Percentiles rank a stretch among this genome's conserved stretches.
These are phyloP conservation scores for Trichoderma brevicompactum DNA, from an alignment of 2,329 filamentous ascomycete species.

Conservation along the genomic window DNA sequence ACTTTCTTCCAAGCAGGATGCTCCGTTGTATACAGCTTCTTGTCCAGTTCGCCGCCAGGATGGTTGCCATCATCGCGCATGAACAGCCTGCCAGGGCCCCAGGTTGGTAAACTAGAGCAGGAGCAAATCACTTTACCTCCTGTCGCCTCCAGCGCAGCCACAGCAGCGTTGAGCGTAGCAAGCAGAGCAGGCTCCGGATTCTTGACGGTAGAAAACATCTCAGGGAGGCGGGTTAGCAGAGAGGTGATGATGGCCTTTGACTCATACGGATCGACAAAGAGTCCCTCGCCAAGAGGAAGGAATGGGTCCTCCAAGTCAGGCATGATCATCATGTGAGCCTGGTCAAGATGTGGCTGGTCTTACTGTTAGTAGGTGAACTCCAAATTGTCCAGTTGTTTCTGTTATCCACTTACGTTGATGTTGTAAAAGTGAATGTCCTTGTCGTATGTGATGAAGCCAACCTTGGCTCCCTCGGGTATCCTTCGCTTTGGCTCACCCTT, in stretches of 20 bases:
- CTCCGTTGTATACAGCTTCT: slow-evolving; percentile 89
- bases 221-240: slow-evolving; percentile 81
- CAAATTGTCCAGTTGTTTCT: neutral
- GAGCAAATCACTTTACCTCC: slow-evolving; percentile 93
- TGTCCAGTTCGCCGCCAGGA: slow-evolving; percentile 84
- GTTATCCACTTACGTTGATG: slow-evolving; percentile 66
- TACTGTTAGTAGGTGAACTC: neutral
- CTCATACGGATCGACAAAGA: slow-evolving; percentile 94
- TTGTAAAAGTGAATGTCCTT: slow-evolving; percentile 99
- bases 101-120: slow-evolving; percentile 84
- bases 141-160: slow-evolving; percentile 81
- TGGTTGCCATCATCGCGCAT: slow-evolving; percentile 88
- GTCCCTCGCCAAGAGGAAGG: slow-evolving; percentile 83
- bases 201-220: slow-evolving; percentile 85
- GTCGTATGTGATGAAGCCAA: slow-evolving; percentile 95
- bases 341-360: slow-evolving; percentile 69
- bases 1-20: slow-evolving; percentile 85
- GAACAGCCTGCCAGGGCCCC: slow-evolving; percentile 83
- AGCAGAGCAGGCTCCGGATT: slow-evolving; percentile 89
- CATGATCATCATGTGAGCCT: slow-evolving; percentile 98
- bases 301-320: slow-evolving; percentile 97
- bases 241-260: slow-evolving; percentile 84
- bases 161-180: slow-evolving; percentile 79
- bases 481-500: slow-evolving; percentile 57
- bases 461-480: slow-evolving; percentile 78